Percentiles rank a stretch among this genome's conserved stretches.
phyloP scores from a whole-genome alignment of 495 filamentous ascomycete genomes.

The Penicillium samsonianum region DNA sequence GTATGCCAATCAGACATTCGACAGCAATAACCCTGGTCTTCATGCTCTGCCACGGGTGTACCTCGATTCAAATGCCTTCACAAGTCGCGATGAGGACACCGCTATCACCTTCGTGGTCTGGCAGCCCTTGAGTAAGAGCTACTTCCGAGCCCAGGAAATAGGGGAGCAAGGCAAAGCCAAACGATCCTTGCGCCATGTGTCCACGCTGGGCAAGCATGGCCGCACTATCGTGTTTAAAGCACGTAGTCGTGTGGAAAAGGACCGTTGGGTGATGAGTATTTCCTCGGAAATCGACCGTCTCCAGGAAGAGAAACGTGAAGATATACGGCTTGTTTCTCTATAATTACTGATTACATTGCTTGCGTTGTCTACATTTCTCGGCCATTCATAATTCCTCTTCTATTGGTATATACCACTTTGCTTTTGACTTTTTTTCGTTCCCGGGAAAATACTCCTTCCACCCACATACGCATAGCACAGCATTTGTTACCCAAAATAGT shows the following conservation, averaged over 20 bases:
- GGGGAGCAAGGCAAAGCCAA: conserved; percentile 46
- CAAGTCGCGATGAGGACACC: conserved; percentile 67
- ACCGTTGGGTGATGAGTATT: conserved; percentile 75
- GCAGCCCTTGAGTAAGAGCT: conserved; percentile 61
- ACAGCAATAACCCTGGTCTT: conserved; percentile 65
- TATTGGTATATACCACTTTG: not conserved
- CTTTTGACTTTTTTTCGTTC: not conserved
- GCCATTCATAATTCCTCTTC: not conserved
- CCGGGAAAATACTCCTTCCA: not conserved
- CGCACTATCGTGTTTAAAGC: conserved; percentile 72
- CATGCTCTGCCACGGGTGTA: conserved; percentile 66
- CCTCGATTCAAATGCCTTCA: conserved; percentile 62
- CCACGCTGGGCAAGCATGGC: conserved; percentile 61
- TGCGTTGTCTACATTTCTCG: not conserved
- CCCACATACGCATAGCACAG: conserved; percentile 6
- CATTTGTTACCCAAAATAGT: conserved; percentile 21
- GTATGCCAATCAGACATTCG: conserved; percentile 70
- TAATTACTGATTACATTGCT: conserved; percentile 14
- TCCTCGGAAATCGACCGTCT: conserved; percentile 72
- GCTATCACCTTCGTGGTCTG: conserved; percentile 74
- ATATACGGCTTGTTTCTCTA: conserved; percentile 58
- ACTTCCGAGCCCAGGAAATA: conserved; percentile 56
- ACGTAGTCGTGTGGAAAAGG: conserved; percentile 68
- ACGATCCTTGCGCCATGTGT: conserved; percentile 50
- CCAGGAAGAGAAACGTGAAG: conserved; percentile 55